Evolutionary conservation across 805 yeast species (phyloP), one percentile per base, ranked within the genome.

Genomic region (Kodamaea hsintzibuensis): DNA sequence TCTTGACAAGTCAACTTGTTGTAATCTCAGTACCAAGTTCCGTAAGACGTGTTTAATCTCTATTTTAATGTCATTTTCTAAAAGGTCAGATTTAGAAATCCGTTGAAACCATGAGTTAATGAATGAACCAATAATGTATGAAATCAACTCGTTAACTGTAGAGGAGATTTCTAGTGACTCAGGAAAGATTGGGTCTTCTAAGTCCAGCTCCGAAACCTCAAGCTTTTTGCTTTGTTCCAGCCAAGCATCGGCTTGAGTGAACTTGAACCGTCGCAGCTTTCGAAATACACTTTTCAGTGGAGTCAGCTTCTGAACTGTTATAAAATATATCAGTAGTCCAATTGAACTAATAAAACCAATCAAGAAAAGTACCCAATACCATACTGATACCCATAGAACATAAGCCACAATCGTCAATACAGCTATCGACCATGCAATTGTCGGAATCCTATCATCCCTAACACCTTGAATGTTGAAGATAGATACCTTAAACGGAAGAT

Each of bases 131-230:
- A 83, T 57, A 1, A 86, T 70, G 42, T 78, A 67, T 35, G 72
- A 71, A 3, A 84, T 68, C n/a, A 86, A 63, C 9, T 74, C 76
- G 46, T 82, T 81, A 5, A 86, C 49, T 0, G 82, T 70, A 44
- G 79, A 82, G 1, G 88, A 82, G 4, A 86, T 75, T 2, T 77
- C 60, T 53, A 80, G 77, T 25, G 84, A 81, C 19, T 81, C 80
- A 1, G 81, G 79, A 37, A 79, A 71, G 1, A 77, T 60, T 0
- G 73, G 70, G 6, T 42, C 33, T 7, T 50, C 39, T 38, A 63
- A 46, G 7, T 59, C 49, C 7, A 13, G 37, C 13, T 44, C 17
- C 10, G 39, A 13, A 8, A 19, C 42, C 18, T 27, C 37, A 16
- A 51, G 50, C 30, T 25, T 42, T 27, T 22, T 37, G n/a, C n/a